Conservation (phyloP, 768 basidiomycete species). For the Bullera alba region DNA sequence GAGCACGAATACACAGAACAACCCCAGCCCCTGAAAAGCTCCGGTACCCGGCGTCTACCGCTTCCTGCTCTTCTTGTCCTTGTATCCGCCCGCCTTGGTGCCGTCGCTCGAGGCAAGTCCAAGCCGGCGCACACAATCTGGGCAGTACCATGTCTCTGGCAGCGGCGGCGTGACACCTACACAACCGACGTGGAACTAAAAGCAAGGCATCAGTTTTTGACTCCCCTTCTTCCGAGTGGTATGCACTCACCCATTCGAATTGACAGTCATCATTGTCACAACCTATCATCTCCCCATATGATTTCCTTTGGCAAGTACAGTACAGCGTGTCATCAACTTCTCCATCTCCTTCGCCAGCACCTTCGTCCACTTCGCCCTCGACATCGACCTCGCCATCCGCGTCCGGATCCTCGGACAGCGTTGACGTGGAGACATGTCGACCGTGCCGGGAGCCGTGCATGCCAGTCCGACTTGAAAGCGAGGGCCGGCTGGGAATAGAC, state of each 20-base stretch:
- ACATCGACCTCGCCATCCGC: conserved; percentile 15
- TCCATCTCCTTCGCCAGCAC: conserved; percentile 52
- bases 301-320: conserved; percentile 75
- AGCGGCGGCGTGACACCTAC: conserved; percentile 56
- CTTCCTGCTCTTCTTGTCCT: conserved; percentile 34
- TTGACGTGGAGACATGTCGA: conserved; percentile 8
- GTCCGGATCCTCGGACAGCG: conserved; percentile 14
- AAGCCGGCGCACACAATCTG: conserved; percentile 51
- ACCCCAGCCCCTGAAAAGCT: neutral
- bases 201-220: neutral
- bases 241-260: conserved; percentile 75
- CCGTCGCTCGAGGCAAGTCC: conserved; percentile 33
- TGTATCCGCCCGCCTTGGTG: conserved; percentile 9
- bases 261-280: conserved; percentile 77
- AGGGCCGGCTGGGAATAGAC: conserved; percentile 20
- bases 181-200: conserved; percentile 61
- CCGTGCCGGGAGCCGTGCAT: conserved; percentile 11
- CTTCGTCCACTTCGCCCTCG: conserved; percentile 47
- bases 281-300: conserved; percentile 91
- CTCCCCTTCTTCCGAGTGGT: neutral
- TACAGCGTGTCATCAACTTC: conserved; percentile 64
- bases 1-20: neutral
- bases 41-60: neutral
- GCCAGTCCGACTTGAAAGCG: conserved; percentile 6
- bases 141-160: conserved; percentile 58